Conservation (phyloP, 495 filamentous ascomycete species). For the Penicillium nucicola region DNA sequence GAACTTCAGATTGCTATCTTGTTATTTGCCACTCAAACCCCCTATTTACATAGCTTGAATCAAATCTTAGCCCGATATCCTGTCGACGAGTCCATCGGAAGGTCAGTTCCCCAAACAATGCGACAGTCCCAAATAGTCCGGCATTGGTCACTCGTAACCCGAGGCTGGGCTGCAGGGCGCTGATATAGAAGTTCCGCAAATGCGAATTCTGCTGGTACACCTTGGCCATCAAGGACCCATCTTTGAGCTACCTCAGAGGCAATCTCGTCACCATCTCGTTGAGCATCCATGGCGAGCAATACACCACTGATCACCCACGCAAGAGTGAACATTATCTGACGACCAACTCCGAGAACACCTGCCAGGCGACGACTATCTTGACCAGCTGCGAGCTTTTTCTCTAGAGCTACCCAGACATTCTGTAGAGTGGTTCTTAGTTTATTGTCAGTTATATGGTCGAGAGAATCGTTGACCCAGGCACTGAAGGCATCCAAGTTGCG, state of each 20-base stretch:
- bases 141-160: constrained; percentile 1
- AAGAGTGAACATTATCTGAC: constrained; percentile 33
- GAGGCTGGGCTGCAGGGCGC: background rate
- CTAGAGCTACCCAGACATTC: constrained; percentile 11
- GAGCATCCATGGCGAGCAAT: constrained; percentile 28
- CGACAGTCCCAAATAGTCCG: constrained; percentile 32
- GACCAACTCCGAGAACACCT: constrained; percentile 19
- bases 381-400: constrained; percentile 1
- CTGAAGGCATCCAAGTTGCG: constrained; percentile 33
- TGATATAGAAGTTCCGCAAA: constrained; percentile 27
- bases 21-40: constrained; percentile 7
- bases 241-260: constrained; percentile 29
- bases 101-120: constrained; percentile 31
- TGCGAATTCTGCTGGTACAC: constrained; percentile 28
- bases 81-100: constrained; percentile 19
- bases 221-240: constrained; percentile 30
- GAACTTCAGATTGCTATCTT: too few relatives aligned
- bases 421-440: constrained; percentile 8
- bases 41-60: too few relatives aligned
- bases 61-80: constrained; percentile 23
- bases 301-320: constrained; percentile 31
- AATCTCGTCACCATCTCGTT: constrained; percentile 26
- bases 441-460: constrained; percentile 3
- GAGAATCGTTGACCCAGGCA: constrained; percentile 34
- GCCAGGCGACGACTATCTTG: background rate